A percentile compares a stretch with the other conserved stretches of the same genome.
Evolutionary conservation across 2,329 filamentous ascomycete genomes (phyloP).

Genomic region (Talaromyces sp.): DNA sequence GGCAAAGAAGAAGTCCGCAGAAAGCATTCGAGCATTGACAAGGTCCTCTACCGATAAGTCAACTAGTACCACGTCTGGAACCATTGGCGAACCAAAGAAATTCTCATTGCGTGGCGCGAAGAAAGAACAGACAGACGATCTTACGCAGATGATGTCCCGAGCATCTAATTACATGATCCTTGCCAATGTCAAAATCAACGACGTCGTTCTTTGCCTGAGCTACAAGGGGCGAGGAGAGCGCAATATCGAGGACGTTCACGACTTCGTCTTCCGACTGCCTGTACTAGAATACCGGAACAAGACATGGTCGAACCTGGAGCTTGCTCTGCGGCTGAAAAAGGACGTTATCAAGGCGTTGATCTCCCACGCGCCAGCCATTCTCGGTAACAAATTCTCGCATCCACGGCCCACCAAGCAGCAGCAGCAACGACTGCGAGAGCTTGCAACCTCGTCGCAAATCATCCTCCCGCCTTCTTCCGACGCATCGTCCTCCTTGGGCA

Average conservation of each 20-base stretch:
- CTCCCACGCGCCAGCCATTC: conserved; percentile 90
- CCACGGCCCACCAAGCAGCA: conserved; percentile 77
- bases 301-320: conserved; percentile 96
- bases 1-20: conserved; percentile 36
- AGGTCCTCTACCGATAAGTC: conserved; percentile 33
- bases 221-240: conserved; percentile 95
- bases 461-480: conserved; percentile 38
- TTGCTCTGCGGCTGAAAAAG: conserved; percentile 87
- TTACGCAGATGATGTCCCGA: conserved; percentile 92
- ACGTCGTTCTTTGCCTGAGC: conserved; percentile 88
- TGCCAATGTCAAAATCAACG: conserved; percentile 88
- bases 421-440: conserved; percentile 70
- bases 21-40: conserved; percentile 33
- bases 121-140: conserved; percentile 71
- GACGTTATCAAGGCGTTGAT: conserved; percentile 91
- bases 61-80: conserved; percentile 21
- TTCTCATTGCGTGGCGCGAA: conserved; percentile 43
- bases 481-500: conserved; percentile 17
- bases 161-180: conserved; percentile 98
- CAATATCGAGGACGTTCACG: conserved; percentile 93
- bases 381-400: conserved; percentile 93
- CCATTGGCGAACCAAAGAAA: conserved; percentile 40
- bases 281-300: conserved; percentile 96
- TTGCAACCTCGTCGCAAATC: conserved; percentile 71
- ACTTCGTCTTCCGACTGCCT: conserved; percentile 94